Conservation (phyloP, 257 asterid genomes). For the Asclepias syriaca region DNA sequence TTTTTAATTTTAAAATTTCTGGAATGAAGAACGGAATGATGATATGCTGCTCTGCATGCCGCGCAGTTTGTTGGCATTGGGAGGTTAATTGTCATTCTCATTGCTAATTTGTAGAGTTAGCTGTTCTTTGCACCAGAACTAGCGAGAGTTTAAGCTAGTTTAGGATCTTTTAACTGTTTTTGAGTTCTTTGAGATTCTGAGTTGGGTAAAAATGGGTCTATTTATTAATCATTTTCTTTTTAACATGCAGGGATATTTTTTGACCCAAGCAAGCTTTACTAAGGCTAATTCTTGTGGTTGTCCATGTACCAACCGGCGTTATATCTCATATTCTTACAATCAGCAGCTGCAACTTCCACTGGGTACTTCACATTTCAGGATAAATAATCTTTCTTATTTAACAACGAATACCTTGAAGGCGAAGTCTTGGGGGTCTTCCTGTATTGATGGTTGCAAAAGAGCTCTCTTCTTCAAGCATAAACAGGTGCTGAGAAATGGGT, state of each 20-base stretch:
- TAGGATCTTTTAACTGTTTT: background rate
- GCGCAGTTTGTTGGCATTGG: background rate
- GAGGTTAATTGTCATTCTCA: background rate
- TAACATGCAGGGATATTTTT: slow-evolving; percentile 53
- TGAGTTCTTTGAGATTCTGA: background rate
- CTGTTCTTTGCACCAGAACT: background rate
- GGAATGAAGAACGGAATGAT: background rate
- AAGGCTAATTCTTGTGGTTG: slow-evolving; percentile 30
- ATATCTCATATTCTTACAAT: slow-evolving; percentile 32
- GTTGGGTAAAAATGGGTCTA: background rate
- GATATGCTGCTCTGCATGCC: background rate
- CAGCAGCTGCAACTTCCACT: slow-evolving; percentile 31
- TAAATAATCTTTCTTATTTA: slow-evolving; percentile 28
- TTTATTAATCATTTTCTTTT: background rate
- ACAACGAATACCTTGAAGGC: slow-evolving; percentile 40
- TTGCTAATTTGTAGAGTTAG: background rate
- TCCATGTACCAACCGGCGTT: slow-evolving; percentile 24
- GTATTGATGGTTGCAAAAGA: slow-evolving; percentile 31
- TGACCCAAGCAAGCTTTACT: slow-evolving; percentile 37
- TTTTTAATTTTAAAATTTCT: background rate
- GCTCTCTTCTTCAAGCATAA: slow-evolving; percentile 24
- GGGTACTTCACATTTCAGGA: slow-evolving; percentile 28
- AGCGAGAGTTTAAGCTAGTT: background rate
- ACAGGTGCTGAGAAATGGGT: slow-evolving; percentile 28
- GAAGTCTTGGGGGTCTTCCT: slow-evolving; percentile 25